These are phyloP conservation scores for Coprinopsis cinerea DNA, from an alignment of 768 basidiomycete species.

Conservation along the genomic window DNA sequence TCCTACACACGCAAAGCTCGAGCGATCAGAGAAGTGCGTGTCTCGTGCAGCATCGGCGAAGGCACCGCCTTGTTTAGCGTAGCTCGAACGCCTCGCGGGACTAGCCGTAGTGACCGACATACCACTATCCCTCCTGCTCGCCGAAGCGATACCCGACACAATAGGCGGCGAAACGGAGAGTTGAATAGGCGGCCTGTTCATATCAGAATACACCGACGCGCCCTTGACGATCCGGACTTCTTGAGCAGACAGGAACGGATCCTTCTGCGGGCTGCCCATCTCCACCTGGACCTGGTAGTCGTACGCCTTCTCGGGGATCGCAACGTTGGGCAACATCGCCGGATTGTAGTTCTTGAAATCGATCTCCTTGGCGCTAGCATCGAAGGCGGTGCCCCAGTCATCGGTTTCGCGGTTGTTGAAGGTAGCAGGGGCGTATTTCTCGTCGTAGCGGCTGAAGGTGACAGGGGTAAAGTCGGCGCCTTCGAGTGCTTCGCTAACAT, in stretches of 20 bases:
- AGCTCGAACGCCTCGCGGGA: not conserved
- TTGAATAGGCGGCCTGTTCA: not conserved
- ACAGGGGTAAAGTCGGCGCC: conserved; percentile 8
- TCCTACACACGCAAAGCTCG: not conserved
- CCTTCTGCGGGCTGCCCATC: not conserved
- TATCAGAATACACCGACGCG: not conserved
- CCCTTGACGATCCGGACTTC: not conserved
- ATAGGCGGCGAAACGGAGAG: not conserved
- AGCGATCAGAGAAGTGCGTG: too few species aligned
- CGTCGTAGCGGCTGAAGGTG: not conserved
- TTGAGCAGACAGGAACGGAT: not conserved
- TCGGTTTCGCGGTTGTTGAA: not conserved
- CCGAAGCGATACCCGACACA: not conserved
- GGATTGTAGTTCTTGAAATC: not conserved
- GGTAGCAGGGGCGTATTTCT: conserved; percentile 3
- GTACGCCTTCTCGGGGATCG: not conserved
- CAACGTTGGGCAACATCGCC: not conserved
- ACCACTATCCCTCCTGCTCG: not conserved
- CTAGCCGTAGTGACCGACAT: not conserved
- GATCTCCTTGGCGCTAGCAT: not conserved
- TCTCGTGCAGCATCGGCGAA: too few species aligned
- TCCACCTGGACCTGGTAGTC: not conserved
- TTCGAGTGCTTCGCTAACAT: conserved; percentile 4
- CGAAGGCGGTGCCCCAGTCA: not conserved
- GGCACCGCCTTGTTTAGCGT: too few species aligned